Base-by-base conservation (phyloP, 176 grass and related monocot genomes). In the Paspalum vaginatum region DNA sequence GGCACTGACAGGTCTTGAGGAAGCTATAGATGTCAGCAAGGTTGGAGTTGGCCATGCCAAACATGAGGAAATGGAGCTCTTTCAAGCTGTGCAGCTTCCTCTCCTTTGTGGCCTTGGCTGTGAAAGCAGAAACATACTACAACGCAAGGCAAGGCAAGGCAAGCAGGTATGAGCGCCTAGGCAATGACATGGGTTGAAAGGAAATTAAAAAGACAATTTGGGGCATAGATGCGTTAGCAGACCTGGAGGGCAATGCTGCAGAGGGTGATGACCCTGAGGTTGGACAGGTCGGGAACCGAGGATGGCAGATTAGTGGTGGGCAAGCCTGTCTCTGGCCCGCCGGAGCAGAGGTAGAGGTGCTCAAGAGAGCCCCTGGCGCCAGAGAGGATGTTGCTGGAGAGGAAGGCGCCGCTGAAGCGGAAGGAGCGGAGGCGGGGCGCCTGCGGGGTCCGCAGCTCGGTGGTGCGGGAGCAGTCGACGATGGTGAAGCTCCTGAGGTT, bases 221-320 rank as follows among this genome's bases (percentile, higher is more conserved):
- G n/a, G 81, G 45, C 21, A 52, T 41, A 26, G 20, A 65, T 66
- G 53, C 60, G 5, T 3, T 22, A 52, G 37, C 80, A 72, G 52
- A 94, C 95, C 89, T 97, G 95, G 70, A 97, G 95, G 7, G 89
- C 85, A 79, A 94, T 91, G 85, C 90, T 94, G 84, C 91, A 97
- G 44, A 97, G 83, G 9, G 91, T 97, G 52, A 94, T 85, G 8
- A 84, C 84, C 6, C 81, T 92, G 54, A 97, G 85, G 80, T 92
- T 90, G 1, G 85, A 85, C 4, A 94, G 85, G 59, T 24, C 54
- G 22, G 58, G 74, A 59, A 91, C 57, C 3, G 32, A 72, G 10
- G 26, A 50, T 18, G 86, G 85, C 82, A 89, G 50, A 56, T 91
- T 94, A 40, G 81, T 94, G 48, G 60, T 37, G 1, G 91, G 91